Conservation (phyloP, 2,329 filamentous ascomycete species). For the Leptographium procerum region DNA sequence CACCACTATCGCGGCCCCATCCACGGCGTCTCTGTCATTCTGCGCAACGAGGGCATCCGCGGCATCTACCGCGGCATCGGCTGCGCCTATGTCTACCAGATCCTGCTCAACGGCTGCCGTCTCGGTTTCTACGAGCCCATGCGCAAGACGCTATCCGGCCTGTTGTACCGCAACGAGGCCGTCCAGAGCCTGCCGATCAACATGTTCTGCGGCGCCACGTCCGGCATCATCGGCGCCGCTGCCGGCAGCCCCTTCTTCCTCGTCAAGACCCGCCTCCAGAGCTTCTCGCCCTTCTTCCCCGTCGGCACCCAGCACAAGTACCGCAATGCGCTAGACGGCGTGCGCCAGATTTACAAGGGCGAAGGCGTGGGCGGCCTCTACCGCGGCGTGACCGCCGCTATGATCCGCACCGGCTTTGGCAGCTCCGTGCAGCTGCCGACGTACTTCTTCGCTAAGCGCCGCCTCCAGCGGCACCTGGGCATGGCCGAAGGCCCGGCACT, state of each 20-base stretch:
- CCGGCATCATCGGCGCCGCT: slow-evolving; percentile 84
- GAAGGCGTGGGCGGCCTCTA: slow-evolving; percentile 80
- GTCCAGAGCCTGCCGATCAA: slow-evolving; percentile 82
- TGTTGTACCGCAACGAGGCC: slow-evolving; percentile 60
- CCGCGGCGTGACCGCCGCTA: slow-evolving; percentile 80
- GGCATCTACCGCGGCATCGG: slow-evolving; percentile 84
- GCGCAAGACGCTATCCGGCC: slow-evolving; percentile 56
- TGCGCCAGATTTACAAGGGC: slow-evolving; percentile 62
- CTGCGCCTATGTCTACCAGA: slow-evolving; percentile 91
- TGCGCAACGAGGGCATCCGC: slow-evolving; percentile 76
- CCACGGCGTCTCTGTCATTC: slow-evolving; percentile 81
- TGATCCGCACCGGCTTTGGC: slow-evolving; percentile 92
- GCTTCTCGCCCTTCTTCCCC: slow-evolving; percentile 81
- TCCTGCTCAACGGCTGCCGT: slow-evolving; percentile 91
- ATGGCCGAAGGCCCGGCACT: slow-evolving; percentile 86
- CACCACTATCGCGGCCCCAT: slow-evolving; percentile 85
- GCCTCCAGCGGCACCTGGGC: slow-evolving; percentile 67
- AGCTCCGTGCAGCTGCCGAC: slow-evolving; percentile 94
- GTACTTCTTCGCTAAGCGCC: slow-evolving; percentile 93
- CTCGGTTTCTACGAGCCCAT: slow-evolving; percentile 96
- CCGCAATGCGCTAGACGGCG: slow-evolving; percentile 71
- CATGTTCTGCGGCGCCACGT: slow-evolving; percentile 81
- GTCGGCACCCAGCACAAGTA: slow-evolving; percentile 97
- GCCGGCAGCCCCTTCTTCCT: slow-evolving; percentile 94
- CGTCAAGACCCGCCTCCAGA: slow-evolving; percentile 92